phyloP scores from a whole-genome alignment of 495 filamentous ascomycete species.

The Penicillium atrosanguineum region DNA sequence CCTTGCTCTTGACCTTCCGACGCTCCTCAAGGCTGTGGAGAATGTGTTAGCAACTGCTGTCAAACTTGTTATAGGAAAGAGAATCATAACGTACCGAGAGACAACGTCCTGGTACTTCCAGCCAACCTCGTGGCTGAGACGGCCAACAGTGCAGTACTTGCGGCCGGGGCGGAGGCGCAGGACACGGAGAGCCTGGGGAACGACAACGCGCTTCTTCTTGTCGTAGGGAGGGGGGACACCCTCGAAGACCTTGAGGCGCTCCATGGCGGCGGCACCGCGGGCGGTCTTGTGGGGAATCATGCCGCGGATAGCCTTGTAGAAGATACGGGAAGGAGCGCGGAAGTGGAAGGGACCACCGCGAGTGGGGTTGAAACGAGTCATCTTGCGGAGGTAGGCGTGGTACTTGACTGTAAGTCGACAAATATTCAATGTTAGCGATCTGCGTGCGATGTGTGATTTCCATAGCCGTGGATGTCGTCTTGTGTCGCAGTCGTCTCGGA shows the following conservation, averaged over 20 bases:
- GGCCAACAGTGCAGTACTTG: slow-evolving; percentile 99
- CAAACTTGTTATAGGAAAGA: not conserved
- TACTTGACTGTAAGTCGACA: slow-evolving; percentile 82
- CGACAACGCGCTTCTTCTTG: slow-evolving; percentile 99
- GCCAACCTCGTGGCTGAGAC: slow-evolving; percentile 96
- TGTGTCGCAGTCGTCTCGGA: not conserved
- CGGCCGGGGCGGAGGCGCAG: slow-evolving; percentile 94
- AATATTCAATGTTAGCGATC: slow-evolving; percentile 33
- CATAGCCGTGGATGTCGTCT: not conserved
- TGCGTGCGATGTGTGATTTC: slow-evolving; percentile 3
- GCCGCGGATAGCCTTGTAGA: slow-evolving; percentile 99
- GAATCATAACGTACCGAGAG: slow-evolving; percentile 67
- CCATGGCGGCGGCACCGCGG: slow-evolving; percentile 91
- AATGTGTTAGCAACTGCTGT: slow-evolving; percentile 6
- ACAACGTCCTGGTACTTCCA: slow-evolving; percentile 99
- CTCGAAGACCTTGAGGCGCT: slow-evolving; percentile 99
- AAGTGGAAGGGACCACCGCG: slow-evolving; percentile 99
- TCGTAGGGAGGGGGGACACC: slow-evolving; percentile 98
- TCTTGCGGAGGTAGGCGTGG: slow-evolving; percentile 98
- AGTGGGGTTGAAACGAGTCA: slow-evolving; percentile 98
- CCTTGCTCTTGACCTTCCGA: slow-evolving; percentile 96
- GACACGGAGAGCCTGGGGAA: slow-evolving; percentile 94
- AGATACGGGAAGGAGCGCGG: slow-evolving; percentile 96
- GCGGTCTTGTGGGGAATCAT: slow-evolving; percentile 99
- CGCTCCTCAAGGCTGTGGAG: slow-evolving; percentile 87